A percentile compares a stretch with the other conserved stretches of the same genome.
These are phyloP conservation scores for Galerina sulciceps DNA, from an alignment of 768 basidiomycete genomes.

Conservation along the genomic window DNA sequence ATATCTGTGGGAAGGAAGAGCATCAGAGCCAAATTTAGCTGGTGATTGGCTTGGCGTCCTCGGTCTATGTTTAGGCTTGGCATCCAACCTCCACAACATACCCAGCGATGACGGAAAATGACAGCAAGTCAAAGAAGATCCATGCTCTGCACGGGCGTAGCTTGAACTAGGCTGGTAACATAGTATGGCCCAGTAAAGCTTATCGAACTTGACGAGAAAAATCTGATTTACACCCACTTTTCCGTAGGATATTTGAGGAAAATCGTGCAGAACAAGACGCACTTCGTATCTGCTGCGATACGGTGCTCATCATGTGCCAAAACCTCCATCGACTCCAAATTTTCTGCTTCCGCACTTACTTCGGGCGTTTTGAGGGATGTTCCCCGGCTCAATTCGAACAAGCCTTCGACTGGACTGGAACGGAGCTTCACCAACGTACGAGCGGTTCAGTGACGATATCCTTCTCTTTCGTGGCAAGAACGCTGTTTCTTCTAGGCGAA, in stretches of 20 bases:
- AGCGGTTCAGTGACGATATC: no score
- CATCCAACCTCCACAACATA: constrained; percentile 28
- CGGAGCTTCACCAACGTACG: no score
- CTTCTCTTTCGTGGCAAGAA: not conserved
- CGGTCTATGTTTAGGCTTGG: constrained; percentile 23
- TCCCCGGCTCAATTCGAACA: not conserved
- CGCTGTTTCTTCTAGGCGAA: not conserved
- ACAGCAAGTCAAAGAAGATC: constrained; percentile 44
- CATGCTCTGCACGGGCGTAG: constrained; percentile 41
- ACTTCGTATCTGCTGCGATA: not conserved
- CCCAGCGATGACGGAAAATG: constrained; percentile 33
- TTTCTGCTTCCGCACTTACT: constrained; percentile 3
- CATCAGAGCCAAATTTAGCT: no score
- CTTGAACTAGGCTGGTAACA: constrained; percentile 14
- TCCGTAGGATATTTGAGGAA: no score
- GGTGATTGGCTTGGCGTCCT: no score
- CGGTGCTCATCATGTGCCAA: not conserved
- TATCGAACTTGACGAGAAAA: no score
- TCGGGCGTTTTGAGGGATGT: constrained; percentile 6
- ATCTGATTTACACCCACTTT: no score
- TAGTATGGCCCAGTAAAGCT: no score
- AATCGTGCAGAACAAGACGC: no score
- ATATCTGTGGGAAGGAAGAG: no score
- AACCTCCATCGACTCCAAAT: not conserved
- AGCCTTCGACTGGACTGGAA: not conserved